Evolutionary conservation across 345 rosid genomes (phyloP), one percentile per base, ranked within the genome.

Genomic region (Cardiospermum halicacabum): DNA sequence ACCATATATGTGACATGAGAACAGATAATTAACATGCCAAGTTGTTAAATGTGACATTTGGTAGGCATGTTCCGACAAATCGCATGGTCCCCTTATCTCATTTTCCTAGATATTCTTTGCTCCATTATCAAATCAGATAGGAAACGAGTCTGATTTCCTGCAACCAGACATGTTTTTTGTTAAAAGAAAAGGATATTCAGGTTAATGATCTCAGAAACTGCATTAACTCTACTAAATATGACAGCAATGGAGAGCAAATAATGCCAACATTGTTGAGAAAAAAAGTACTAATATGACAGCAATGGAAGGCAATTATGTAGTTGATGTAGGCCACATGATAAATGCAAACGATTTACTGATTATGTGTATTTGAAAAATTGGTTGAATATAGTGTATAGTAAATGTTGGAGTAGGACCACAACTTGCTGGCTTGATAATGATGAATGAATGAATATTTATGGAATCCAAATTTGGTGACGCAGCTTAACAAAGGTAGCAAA

Each of bases 1-100:
- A 40, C 64, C 63, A 58, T 64, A 58, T 64, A 47, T 56, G 49
- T 59, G 59, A 69, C 66, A 75, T 32, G 79, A 69, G 67, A 8
- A n/a, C 3, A 19, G 53, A 71, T 62, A 28, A 70, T 68, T 65
- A 4, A 72, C 66, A 34, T 56, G 72, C 53, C 73, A 61, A 69
- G 59, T 43, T 53, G 49, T 64, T 66, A 69, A 4, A 57, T 57
- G 50, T 27, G 59, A 74, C 63, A 53, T 64, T 69, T 58, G 74
- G 69, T 60, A 48, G 30, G 67, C 31, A 66, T 25, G 60, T 63
- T 59, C 72, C 65, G 66, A 69, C 81, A 72, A 13, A n/a, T 47
- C 6, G 65, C 37, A 67, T 72, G 78, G 80, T 75, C 78, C 84
- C 75, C 22, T 8, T 8, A 49, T 40, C 63, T 18, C 64, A 25